phyloP scores from a whole-genome alignment of 2,329 filamentous ascomycete species.

The Colletotrichum orchidophilum region DNA sequence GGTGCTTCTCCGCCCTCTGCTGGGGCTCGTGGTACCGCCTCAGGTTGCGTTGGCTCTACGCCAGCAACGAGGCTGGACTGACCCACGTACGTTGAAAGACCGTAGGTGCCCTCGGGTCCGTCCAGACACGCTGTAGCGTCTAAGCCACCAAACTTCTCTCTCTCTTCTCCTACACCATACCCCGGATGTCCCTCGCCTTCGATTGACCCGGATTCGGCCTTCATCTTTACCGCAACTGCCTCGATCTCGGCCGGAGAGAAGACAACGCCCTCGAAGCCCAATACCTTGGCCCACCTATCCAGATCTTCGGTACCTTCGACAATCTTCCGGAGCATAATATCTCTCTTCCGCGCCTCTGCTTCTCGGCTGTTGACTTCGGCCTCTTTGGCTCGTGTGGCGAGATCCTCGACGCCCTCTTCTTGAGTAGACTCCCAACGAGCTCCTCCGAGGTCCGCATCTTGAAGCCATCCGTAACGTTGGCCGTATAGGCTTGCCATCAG shows the following conservation, averaged over 20 bases:
- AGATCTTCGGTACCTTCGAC: conserved; percentile 4
- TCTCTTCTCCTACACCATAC: background rate
- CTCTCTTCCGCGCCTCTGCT: background rate
- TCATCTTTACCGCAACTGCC: background rate
- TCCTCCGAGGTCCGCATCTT: conserved; percentile 24
- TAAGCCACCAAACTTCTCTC: background rate
- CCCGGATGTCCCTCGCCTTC: background rate
- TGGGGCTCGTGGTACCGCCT: conserved; percentile 18
- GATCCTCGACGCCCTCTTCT: background rate
- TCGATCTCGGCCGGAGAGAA: conserved; percentile 4
- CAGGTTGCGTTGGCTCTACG: background rate
- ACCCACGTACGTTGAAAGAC: background rate
- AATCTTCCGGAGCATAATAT: conserved; percentile 15
- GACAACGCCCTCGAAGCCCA: conserved; percentile 9
- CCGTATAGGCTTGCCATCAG: conserved; percentile 24
- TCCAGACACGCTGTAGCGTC: conserved; percentile 12
- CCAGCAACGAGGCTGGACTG: background rate
- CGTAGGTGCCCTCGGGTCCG: conserved; percentile 9
- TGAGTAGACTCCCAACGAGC: conserved; percentile 6
- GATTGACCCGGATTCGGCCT: background rate
- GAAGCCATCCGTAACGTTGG: conserved; percentile 26
- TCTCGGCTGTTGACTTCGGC: background rate
- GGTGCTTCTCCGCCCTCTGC: conserved; percentile 20
- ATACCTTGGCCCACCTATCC: background rate
- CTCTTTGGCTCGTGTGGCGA: background rate